phyloP scores from a whole-genome alignment of 768 basidiomycete genomes.

The Tricholoma terreum region DNA sequence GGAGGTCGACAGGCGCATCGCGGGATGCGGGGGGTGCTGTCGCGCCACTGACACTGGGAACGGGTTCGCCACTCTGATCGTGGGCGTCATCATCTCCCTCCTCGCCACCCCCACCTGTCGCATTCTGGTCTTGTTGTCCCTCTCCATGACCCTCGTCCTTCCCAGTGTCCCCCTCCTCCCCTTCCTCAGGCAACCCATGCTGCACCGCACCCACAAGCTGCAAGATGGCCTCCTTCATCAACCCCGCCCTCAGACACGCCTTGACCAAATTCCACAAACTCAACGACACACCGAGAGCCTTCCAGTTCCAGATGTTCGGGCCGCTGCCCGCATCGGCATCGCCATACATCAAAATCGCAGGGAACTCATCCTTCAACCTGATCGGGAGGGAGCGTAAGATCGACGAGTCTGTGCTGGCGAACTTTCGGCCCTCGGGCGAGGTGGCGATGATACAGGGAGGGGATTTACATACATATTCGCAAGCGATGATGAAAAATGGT shows the following conservation, averaged over 20 bases:
- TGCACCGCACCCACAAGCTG: slow-evolving; percentile 58
- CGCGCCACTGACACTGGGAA: background rate
- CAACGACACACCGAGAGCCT: slow-evolving; percentile 66
- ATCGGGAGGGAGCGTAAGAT: slow-evolving; percentile 68
- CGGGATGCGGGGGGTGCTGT: background rate
- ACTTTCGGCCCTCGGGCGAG: slow-evolving; percentile 56
- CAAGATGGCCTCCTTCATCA: slow-evolving; percentile 61
- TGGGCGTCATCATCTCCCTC: slow-evolving; percentile 7
- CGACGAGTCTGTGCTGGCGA: slow-evolving; percentile 68
- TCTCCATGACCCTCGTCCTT: slow-evolving; percentile 17
- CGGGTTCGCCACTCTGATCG: background rate
- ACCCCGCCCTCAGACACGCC: slow-evolving; percentile 53
- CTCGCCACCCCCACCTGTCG: slow-evolving; percentile 23
- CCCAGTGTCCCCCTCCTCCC: slow-evolving; percentile 24
- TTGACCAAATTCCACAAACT: slow-evolving; percentile 73
- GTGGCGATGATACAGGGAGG: slow-evolving; percentile 41
- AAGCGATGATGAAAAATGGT: slow-evolving; percentile 84
- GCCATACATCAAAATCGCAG: slow-evolving; percentile 56
- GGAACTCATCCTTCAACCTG: slow-evolving; percentile 71
- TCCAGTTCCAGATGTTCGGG: slow-evolving; percentile 72
- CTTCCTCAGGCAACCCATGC: slow-evolving; percentile 44
- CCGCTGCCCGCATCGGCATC: slow-evolving; percentile 58
- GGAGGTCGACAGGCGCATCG: background rate
- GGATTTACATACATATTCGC: slow-evolving; percentile 69
- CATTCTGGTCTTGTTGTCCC: slow-evolving; percentile 1